These are phyloP conservation scores for Prunus fruticosa DNA, from an alignment of 306 rosid genomes.

Conservation along the genomic window DNA sequence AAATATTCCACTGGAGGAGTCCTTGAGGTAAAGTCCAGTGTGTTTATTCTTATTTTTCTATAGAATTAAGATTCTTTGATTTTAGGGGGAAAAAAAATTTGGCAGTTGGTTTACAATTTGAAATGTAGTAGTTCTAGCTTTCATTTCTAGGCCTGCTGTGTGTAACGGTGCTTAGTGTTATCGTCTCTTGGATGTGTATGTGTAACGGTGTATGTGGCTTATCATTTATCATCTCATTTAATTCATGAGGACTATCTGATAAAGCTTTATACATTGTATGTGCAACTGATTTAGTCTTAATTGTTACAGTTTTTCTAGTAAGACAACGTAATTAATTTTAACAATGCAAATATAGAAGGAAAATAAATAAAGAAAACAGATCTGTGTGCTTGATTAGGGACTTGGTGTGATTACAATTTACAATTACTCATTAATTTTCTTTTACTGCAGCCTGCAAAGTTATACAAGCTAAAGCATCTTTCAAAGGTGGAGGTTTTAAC, in stretches of 20 bases:
- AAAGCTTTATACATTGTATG: not conserved
- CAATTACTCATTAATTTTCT: not conserved
- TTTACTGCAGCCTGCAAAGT: constrained; percentile 80
- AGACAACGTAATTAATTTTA: not conserved
- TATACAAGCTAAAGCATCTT: constrained; percentile 94
- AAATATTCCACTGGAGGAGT: constrained; percentile 88
- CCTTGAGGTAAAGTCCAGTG: constrained; percentile 61
- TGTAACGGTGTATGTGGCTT: too few species aligned
- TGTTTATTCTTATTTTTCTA: not conserved
- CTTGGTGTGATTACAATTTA: not conserved
- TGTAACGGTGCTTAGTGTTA: not conserved
- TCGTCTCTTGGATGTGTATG: too few species aligned
- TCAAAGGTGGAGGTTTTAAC: constrained; percentile 85
- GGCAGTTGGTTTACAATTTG: not conserved
- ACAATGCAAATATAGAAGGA: not conserved
- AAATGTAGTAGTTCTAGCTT: too few species aligned
- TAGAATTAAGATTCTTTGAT: not conserved
- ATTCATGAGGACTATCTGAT: not conserved
- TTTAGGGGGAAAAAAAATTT: too few species aligned
- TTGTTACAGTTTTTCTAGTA: not conserved
- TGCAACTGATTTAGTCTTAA: not conserved
- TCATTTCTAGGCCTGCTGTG: not conserved
- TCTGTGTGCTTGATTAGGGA: not conserved
- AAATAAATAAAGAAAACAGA: not conserved
- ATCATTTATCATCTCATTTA: too few species aligned